A percentile compares a stretch with the other conserved stretches of the same genome.
Conservation (phyloP, 306 rosid species). For the Trifolium dubium region DNA sequence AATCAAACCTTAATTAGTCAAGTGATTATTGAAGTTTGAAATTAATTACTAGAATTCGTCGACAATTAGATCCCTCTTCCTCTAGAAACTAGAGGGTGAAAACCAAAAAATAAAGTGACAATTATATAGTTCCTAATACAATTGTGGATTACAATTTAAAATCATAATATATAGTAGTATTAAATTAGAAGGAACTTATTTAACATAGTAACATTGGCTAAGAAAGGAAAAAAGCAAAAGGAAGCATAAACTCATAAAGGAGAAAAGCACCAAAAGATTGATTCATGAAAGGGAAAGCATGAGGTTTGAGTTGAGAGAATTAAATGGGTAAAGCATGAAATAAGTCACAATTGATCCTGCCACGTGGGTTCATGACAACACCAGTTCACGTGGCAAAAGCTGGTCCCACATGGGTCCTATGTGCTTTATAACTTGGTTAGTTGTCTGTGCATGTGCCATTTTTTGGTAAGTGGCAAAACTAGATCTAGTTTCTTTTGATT, state of each 20-base stretch:
- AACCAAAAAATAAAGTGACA: no score
- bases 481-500: not conserved
- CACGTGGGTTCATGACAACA: conserved; percentile 51
- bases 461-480: not conserved
- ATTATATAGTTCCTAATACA: no score
- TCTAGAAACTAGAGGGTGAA: no score
- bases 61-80: no score
- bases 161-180: no score
- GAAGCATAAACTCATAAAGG: conserved; percentile 55
- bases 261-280: conserved; percentile 73
- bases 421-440: conserved; percentile 1
- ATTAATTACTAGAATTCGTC: no score
- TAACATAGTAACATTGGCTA: not conserved
- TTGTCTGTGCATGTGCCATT: conserved; percentile 16
- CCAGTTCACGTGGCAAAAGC: conserved; percentile 72
- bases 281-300: conserved; percentile 64
- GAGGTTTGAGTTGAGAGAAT: conserved; percentile 16
- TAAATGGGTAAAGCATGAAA: conserved; percentile 47
- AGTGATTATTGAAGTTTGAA: no score
- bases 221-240: conserved; percentile 24
- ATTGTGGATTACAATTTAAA: no score
- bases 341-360: conserved; percentile 52
- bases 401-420: conserved; percentile 71
- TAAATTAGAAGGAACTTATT: not conserved
- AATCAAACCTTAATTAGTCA: no score